phyloP scores from a whole-genome alignment of 2,329 filamentous ascomycete species.

The Fusarium coffeatum region DNA sequence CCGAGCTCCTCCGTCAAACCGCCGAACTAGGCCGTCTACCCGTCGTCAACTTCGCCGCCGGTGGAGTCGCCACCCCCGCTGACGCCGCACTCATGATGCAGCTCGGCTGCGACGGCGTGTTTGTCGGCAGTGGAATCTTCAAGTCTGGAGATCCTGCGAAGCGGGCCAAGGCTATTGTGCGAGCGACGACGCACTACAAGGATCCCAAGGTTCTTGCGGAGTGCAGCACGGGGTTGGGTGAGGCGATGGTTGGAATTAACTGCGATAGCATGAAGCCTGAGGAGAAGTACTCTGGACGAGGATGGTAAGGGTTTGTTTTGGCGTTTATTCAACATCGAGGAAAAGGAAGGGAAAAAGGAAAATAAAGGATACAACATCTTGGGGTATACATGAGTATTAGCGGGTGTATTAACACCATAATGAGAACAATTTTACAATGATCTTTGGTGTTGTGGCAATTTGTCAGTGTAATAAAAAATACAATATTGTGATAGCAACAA shows the following conservation, averaged over 20 bases:
- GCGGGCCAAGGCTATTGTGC: slow-evolving; percentile 93
- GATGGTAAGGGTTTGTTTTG: slow-evolving; percentile 71
- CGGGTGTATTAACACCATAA: slow-evolving; percentile 32
- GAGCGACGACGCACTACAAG: slow-evolving; percentile 90
- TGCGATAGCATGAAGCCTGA: slow-evolving; percentile 79
- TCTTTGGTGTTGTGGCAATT: neutral
- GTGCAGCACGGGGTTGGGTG: slow-evolving; percentile 88
- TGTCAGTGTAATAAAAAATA: no score
- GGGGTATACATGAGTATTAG: slow-evolving; percentile 24
- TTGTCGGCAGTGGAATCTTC: slow-evolving; percentile 97
- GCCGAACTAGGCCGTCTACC: slow-evolving; percentile 88
- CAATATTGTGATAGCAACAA: neutral
- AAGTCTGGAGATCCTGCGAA: slow-evolving; percentile 92
- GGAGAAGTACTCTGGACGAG: slow-evolving; percentile 86
- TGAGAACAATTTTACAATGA: slow-evolving; percentile 6
- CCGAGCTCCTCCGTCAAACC: slow-evolving; percentile 83
- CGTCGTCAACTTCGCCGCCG: slow-evolving; percentile 97
- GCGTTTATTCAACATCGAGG: slow-evolving; percentile 30
- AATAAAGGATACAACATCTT: slow-evolving; percentile 5
- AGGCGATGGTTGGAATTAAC: slow-evolving; percentile 98
- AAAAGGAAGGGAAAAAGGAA: slow-evolving; percentile 7
- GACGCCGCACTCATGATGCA: slow-evolving; percentile 99
- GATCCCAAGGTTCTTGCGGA: slow-evolving; percentile 88
- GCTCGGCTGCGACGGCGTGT: slow-evolving; percentile 96
- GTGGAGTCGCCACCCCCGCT: slow-evolving; percentile 98